A percentile compares a stretch with the other conserved stretches of the same genome.
Conservation (phyloP, 2,329 filamentous ascomycete species). For the Monilinia aucupariae region DNA sequence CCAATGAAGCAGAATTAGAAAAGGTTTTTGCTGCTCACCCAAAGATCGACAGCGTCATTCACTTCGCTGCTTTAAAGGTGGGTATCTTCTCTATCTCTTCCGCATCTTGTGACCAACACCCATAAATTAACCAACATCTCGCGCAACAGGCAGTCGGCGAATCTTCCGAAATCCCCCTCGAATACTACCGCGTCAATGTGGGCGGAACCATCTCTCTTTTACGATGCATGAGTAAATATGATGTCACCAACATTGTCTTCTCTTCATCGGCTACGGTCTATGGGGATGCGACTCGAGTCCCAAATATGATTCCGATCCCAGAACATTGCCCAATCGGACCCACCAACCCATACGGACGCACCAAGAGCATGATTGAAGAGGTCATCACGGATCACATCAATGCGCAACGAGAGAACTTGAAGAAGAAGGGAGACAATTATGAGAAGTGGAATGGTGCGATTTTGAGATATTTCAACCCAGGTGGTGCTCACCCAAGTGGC, state of each 20-base stretch:
- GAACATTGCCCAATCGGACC: conserved; percentile 93
- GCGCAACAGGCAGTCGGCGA: conserved; percentile 78
- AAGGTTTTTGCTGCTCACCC: conserved; percentile 84
- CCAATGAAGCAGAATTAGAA: conserved; percentile 75
- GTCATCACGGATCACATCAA: conserved; percentile 89
- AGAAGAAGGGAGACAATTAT: conserved; percentile 71
- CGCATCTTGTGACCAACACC: neutral
- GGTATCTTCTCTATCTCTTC: conserved; percentile 21
- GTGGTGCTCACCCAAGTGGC: conserved; percentile 86
- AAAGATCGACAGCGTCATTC: conserved; percentile 95
- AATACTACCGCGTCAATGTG: conserved; percentile 98
- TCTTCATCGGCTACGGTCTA: conserved; percentile 98
- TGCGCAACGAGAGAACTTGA: conserved; percentile 74
- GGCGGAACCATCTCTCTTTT: conserved; percentile 85
- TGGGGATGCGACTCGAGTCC: conserved; percentile 91
- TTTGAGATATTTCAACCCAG: conserved; percentile 96
- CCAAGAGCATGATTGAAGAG: conserved; percentile 85
- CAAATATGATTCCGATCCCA: conserved; percentile 98
- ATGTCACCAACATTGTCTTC: conserved; percentile 96
- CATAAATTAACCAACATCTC: conserved; percentile 16
- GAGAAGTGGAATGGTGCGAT: conserved; percentile 90
- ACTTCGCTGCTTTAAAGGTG: conserved; percentile 96
- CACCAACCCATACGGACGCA: conserved; percentile 96
- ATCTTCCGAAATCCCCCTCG: conserved; percentile 85
- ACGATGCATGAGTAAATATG: conserved; percentile 78